phyloP scores from a whole-genome alignment of 2,329 filamentous ascomycete genomes.

The Eutypella sp. region DNA sequence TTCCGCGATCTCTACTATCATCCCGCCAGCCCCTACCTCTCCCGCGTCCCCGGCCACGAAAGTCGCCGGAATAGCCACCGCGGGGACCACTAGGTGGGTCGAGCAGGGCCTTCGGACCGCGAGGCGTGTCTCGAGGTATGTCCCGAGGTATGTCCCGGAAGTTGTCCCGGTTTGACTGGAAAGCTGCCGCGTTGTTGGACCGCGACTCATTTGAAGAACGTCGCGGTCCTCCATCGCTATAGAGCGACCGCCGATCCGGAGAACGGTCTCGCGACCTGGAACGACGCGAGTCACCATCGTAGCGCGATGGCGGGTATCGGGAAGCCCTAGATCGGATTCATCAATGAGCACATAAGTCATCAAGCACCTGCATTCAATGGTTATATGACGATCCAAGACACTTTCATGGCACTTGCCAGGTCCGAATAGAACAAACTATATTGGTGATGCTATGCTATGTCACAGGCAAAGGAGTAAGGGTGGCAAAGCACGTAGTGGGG shows the following conservation, averaged over 20 bases:
- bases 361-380: conserved; percentile 14
- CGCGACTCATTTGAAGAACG: conserved; percentile 58
- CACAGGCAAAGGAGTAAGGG: no score
- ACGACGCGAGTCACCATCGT: conserved; percentile 56
- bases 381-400: no score
- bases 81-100: conserved; percentile 65
- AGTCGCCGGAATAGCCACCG: conserved; percentile 62
- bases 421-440: no score
- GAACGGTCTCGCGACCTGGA: conserved; percentile 67
- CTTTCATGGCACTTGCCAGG: conserved; percentile 1
- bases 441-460: no score
- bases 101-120: conserved; percentile 74
- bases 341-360: conserved; percentile 27
- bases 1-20: conserved; percentile 56
- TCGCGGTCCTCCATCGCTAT: conserved; percentile 62
- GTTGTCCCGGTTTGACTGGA: conserved; percentile 53
- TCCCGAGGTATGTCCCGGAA: conserved; percentile 44
- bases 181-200: conserved; percentile 52
- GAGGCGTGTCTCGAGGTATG: conserved; percentile 64
- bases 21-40: conserved; percentile 56
- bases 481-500: no score
- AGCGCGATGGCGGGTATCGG: conserved; percentile 53
- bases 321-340: conserved; percentile 37
- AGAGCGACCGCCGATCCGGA: conserved; percentile 52
- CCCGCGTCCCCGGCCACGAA: conserved; percentile 53